These are phyloP conservation scores for Euphorbia schlechtendalii DNA, from an alignment of 441 rosid genomes.

Conservation along the genomic window DNA sequence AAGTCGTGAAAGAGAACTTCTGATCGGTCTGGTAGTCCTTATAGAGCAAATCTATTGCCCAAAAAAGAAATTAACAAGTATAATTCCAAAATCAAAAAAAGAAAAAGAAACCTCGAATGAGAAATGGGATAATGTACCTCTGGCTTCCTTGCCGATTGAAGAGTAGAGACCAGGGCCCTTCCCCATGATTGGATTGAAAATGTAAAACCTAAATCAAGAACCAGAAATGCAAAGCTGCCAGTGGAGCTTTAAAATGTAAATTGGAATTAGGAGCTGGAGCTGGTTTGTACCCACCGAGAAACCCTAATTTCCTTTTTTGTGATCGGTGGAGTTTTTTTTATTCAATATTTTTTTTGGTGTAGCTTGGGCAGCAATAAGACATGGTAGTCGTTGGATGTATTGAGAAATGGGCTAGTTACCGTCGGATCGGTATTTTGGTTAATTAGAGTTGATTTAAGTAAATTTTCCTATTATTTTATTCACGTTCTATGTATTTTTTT, in stretches of 20 bases:
- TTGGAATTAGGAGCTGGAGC: background rate
- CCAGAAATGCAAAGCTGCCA: background rate
- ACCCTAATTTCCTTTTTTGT: slow-evolving; percentile 31
- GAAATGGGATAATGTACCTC: slow-evolving; percentile 33
- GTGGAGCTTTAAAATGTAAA: background rate
- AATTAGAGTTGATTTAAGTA: background rate
- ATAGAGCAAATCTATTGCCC: slow-evolving; percentile 62
- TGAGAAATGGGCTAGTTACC: background rate
- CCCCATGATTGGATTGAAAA: slow-evolving; percentile 36
- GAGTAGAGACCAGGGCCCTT: slow-evolving; percentile 85
- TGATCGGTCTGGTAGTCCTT: slow-evolving; percentile 91
- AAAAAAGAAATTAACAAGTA: background rate
- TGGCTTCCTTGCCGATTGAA: slow-evolving; percentile 72
- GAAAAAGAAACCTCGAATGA: background rate
- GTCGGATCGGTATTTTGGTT: background rate
- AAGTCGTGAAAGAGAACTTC: slow-evolving; percentile 70
- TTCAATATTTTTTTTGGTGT: background rate
- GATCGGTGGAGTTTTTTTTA: slow-evolving; percentile 13
- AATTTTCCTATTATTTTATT: background rate
- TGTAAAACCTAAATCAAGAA: background rate
- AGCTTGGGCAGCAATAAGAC: background rate
- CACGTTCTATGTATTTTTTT: background rate
- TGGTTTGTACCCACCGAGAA: slow-evolving; percentile 16
- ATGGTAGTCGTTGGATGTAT: slow-evolving; percentile 1
- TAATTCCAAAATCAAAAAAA: background rate